Percentiles rank a stretch among this genome's conserved stretches.
These are phyloP conservation scores for Phytophthora vignae DNA, from an alignment of 352 stramenopile species.

Conservation along the genomic window DNA sequence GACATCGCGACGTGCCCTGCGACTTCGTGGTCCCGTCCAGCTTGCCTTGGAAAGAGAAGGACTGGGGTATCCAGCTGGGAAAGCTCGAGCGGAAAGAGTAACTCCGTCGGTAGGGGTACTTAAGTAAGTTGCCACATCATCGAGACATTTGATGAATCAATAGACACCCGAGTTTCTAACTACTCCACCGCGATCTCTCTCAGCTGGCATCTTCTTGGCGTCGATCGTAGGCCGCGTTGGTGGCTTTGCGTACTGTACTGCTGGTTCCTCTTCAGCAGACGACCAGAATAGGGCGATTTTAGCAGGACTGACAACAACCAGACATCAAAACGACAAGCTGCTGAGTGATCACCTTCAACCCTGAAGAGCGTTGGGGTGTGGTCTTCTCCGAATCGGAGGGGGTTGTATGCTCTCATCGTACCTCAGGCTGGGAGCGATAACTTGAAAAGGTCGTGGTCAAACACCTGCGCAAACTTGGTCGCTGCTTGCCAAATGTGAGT, in stretches of 20 bases:
- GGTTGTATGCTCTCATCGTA: too few relatives aligned
- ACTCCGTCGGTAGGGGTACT: background rate
- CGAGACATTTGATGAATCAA: background rate
- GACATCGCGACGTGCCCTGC: too few relatives aligned
- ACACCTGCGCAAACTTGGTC: too few relatives aligned
- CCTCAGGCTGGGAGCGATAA: too few relatives aligned
- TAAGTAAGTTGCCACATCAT: background rate
- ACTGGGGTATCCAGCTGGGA: too few relatives aligned
- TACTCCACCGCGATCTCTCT: constrained; percentile 25
- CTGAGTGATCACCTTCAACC: constrained; percentile 10
- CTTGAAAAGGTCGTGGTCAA: too few relatives aligned
- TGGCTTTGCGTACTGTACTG: constrained; percentile 28
- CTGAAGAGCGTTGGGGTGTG: too few relatives aligned
- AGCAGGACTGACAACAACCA: background rate
- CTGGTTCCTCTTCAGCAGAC: constrained; percentile 31
- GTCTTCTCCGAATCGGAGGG: too few relatives aligned
- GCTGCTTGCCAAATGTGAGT: too few relatives aligned
- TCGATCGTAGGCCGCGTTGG: constrained; percentile 20
- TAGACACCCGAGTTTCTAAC: background rate
- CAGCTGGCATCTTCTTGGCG: constrained; percentile 25
- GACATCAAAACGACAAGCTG: constrained; percentile 2
- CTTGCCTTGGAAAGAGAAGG: too few relatives aligned
- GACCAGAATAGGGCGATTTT: constrained; percentile 35
- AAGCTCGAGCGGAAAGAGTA: background rate
- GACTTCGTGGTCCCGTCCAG: too few relatives aligned